Base-by-base conservation (phyloP, 306 rosid genomes). In the Dryas drummondii region DNA sequence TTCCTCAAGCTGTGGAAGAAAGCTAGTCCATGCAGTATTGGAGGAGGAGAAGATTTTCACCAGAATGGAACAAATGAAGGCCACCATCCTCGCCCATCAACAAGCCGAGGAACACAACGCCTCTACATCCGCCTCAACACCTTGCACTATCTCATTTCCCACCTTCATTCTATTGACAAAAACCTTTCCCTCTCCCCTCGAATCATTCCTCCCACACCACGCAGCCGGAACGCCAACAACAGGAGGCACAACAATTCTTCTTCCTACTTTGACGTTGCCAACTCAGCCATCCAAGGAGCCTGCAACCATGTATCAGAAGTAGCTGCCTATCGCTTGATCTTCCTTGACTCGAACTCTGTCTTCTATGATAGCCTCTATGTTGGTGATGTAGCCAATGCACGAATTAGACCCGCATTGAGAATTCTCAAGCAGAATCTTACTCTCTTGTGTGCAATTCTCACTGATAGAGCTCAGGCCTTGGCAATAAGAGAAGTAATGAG, bases 31-130 rank as follows among this genome's bases (percentile, higher is more conserved):
- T 94, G 99, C 11, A 82, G 85, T 48, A 22, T 46, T 41, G 78
- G 53, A 26, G 78, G 53, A 26, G 69, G 64, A 19, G 82, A 78
- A 46, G 97, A 82, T 11, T 51, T 55, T 16, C 75, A 81, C 63
- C 84, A 70, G 22, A 49, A 56, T 11, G 89, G 82, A 73, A 11
- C 79, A 57, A 74, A 77, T 50, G 97, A 94, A 26, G 91, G 89
- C 13, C 79, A 88, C 61, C 81, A 90, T 80, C 89, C 96, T 7
- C 84, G 89, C 9, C 96, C 94, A 7, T 90, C 93, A 7, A 94
- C 99, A 0, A 94, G 97, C 84, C 86, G 99, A 16, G 99, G 97
- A 47, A 92, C 99, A 0, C 99, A 94, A 47, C 97, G 99, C 68
- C 92, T 94, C 1, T 94, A 94, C 76, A 70, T 92, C 72, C 97